phyloP scores from a whole-genome alignment of 2,329 filamentous ascomycete genomes.

The Botryosphaeria dothidea region DNA sequence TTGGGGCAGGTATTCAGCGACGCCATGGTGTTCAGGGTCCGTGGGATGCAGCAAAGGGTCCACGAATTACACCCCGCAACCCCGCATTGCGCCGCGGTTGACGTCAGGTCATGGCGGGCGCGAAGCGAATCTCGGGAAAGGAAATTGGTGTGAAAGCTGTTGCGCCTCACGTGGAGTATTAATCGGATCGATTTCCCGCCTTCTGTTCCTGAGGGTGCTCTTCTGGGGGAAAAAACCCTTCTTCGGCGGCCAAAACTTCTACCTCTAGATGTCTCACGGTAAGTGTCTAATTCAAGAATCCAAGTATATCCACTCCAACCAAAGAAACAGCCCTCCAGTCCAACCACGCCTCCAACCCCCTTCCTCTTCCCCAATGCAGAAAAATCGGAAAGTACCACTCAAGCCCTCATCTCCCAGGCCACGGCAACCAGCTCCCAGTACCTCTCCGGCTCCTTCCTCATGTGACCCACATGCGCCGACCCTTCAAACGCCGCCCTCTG shows the following conservation, averaged over 20 bases:
- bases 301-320: background rate
- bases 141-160: background rate
- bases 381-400: background rate
- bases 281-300: background rate
- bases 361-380: too few relatives aligned
- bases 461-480: constrained; percentile 63
- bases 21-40: background rate
- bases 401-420: constrained; percentile 7
- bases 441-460: constrained; percentile 55
- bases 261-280: background rate
- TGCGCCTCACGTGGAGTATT: background rate
- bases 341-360: background rate
- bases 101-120: background rate
- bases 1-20: background rate
- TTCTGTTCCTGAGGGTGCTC: background rate
- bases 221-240: too few relatives aligned
- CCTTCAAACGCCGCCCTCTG: constrained; percentile 57
- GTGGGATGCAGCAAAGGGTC: background rate
- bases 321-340: background rate
- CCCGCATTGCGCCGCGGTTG: background rate
- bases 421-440: constrained; percentile 56
- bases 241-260: background rate
- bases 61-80: background rate
- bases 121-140: background rate
- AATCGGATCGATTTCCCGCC: background rate